Conservation (phyloP, 2,329 filamentous ascomycete species). For the Monilinia fructigena region DNA sequence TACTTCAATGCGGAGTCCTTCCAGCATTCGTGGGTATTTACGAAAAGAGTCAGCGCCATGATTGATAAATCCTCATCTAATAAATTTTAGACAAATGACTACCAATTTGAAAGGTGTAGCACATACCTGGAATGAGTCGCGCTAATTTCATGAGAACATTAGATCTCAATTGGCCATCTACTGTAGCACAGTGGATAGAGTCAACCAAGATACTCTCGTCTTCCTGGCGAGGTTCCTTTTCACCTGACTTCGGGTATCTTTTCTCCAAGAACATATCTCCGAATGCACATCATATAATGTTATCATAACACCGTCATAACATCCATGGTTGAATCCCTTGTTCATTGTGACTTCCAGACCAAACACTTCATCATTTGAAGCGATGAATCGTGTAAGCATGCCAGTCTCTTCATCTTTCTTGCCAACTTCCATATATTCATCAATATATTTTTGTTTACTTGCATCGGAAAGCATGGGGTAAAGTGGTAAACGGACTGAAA, state of each 20-base stretch:
- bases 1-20: slow-evolving; percentile 11
- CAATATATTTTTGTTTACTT: background rate
- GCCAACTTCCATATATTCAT: slow-evolving; percentile 19
- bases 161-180: background rate
- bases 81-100: background rate
- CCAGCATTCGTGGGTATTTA: background rate
- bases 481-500: background rate
- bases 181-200: background rate
- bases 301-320: slow-evolving; percentile 11
- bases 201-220: background rate
- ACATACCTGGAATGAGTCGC: background rate
- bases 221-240: background rate
- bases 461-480: background rate
- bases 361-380: background rate
- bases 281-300: slow-evolving; percentile 4
- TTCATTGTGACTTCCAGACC: slow-evolving; percentile 6
- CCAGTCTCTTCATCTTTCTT: slow-evolving; percentile 5
- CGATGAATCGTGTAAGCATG: slow-evolving; percentile 5
- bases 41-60: background rate
- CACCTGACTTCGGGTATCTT: background rate
- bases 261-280: background rate
- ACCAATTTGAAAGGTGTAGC: background rate
- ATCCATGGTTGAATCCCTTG: background rate
- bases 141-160: background rate
- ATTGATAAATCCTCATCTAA: background rate